A percentile compares a stretch with the other conserved stretches of the same genome.
Evolutionary conservation across 805 yeast species (phyloP).

Genomic region (Pichia exigua): DNA sequence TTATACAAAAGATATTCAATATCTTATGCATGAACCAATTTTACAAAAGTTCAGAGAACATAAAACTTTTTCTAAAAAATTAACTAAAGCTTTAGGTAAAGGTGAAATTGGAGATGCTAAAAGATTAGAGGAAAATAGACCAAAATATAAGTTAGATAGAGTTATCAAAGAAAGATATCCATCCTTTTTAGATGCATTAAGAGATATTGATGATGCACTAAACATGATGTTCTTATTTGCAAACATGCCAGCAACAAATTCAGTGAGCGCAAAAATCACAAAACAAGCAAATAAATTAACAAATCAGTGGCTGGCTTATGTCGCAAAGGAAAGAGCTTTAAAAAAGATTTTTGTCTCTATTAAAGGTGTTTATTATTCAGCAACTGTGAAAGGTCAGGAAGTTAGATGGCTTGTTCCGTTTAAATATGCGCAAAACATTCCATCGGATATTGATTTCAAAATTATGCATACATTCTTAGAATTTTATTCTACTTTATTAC

Average conservation of each 20-base stretch:
- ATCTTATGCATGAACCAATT: conserved; percentile 90
- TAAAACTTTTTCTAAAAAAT: conserved; percentile 86
- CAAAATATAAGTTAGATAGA: conserved; percentile 79
- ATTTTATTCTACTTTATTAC: conserved; percentile 86
- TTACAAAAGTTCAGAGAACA: conserved; percentile 89
- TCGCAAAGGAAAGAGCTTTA: conserved; percentile 74
- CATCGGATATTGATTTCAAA: conserved; percentile 88
- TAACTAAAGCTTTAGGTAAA: conserved; percentile 82
- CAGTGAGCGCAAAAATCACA: conserved; percentile 72
- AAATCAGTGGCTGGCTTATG: conserved; percentile 92
- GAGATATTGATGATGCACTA: conserved; percentile 93
- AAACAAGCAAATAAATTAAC: conserved; percentile 79
- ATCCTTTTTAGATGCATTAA: conserved; percentile 79
- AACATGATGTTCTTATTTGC: conserved; percentile 92
- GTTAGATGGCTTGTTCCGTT: conserved; percentile 95
- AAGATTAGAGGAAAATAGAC: conserved; percentile 71
- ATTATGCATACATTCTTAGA: conserved; percentile 96
- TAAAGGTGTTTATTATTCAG: conserved; percentile 95
- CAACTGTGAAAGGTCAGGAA: conserved; percentile 83
- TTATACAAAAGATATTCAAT: conserved; percentile 89
- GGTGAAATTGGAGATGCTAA: conserved; percentile 89
- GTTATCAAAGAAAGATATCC: conserved; percentile 95
- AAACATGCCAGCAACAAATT: conserved; percentile 89
- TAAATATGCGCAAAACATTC: conserved; percentile 93
- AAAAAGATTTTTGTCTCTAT: conserved; percentile 91